phyloP scores from a whole-genome alignment of 108 stramenopile species.

The Parietichytrium sp. region DNA sequence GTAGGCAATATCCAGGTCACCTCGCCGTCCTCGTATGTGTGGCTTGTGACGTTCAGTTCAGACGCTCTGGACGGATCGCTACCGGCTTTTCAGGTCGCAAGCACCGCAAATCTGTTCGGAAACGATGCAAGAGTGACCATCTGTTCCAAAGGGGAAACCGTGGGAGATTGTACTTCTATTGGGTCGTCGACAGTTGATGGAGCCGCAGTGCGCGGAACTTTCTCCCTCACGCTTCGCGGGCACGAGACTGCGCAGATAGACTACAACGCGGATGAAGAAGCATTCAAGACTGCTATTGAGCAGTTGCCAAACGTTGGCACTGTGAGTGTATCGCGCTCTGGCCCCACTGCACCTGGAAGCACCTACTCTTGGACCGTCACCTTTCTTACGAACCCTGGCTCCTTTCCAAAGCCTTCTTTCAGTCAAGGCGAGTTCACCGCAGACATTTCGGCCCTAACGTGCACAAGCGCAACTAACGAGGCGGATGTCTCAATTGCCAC shows the following conservation, averaged over 20 bases:
- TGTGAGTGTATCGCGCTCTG: constrained; percentile 65
- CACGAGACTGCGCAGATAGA: constrained; percentile 66
- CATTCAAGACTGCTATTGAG: constrained; percentile 66
- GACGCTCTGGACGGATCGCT: constrained; percentile 72
- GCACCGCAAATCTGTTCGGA: not conserved
- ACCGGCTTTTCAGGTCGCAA: constrained; percentile 60
- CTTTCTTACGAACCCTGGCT: constrained; percentile 74
- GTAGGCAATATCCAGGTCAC: not conserved
- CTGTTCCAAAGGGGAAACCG: not conserved
- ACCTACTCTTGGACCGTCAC: constrained; percentile 74
- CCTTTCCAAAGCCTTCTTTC: constrained; percentile 70
- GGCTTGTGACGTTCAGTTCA: constrained; percentile 66
- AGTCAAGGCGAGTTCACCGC: constrained; percentile 58
- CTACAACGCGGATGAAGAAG: constrained; percentile 74
- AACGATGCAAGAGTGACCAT: not conserved
- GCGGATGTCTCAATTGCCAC: not conserved
- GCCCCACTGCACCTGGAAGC: constrained; percentile 64
- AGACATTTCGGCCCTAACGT: constrained; percentile 39
- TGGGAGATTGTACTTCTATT: constrained; percentile 49
- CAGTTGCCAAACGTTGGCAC: constrained; percentile 71
- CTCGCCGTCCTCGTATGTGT: constrained; percentile 33
- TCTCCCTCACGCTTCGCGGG: constrained; percentile 65
- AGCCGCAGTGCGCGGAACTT: constrained; percentile 68
- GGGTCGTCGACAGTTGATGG: constrained; percentile 61
- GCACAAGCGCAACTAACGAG: not conserved